Base-by-base conservation (phyloP, 371 early-diverging fungal genomes). In the Mucor irregularis region DNA sequence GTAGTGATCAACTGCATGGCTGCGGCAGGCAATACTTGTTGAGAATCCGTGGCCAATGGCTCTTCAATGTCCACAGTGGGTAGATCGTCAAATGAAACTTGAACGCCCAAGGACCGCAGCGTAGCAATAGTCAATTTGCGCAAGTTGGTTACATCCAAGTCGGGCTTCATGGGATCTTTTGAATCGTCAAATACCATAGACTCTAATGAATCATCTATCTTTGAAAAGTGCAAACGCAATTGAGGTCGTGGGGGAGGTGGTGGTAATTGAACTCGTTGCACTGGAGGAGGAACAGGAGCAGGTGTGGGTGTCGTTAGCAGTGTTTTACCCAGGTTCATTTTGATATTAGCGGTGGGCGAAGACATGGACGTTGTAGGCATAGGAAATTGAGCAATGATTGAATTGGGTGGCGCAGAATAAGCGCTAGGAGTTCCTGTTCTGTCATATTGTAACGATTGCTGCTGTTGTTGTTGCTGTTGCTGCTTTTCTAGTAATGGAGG, bases 1-100 rank as follows among this genome's bases (percentile, higher is more conserved):
- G 69, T 62, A 1, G 76, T 75, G 22, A 75, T 69, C 10, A 75
- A 38, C 30, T 72, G 71, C 76, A 75, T 75, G 1, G 76, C 76
- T 2, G 68, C 64, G 7, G 65, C 58, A 0, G 76, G 76, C n/a
- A 75, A 49, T 0, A 75, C 66, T 25, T 72, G 76, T 8, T 66
- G 70, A 0, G 76, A 71, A 49, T 75, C 76, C 0, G 54, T 69
- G 0, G 60, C 45, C n/a, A 54, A 39, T 1, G 61, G 58, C 14
- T 65, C 67, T 8, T 52, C 59, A 13, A 72, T 58, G 13, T 69
- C 64, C 2, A 75, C 69, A 13, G 47, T 16, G 0, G 76, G 72
- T 9, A 75, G 30, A 21, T 75, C 76, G 4, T 71, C 69, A 9
- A 68, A 33, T 5, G 66, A 44, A 25, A 69, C 33, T 21, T 53